Percentiles rank a stretch among this genome's conserved stretches.
Conservation (phyloP, 345 rosid species). For the Kernera saxatilis region DNA sequence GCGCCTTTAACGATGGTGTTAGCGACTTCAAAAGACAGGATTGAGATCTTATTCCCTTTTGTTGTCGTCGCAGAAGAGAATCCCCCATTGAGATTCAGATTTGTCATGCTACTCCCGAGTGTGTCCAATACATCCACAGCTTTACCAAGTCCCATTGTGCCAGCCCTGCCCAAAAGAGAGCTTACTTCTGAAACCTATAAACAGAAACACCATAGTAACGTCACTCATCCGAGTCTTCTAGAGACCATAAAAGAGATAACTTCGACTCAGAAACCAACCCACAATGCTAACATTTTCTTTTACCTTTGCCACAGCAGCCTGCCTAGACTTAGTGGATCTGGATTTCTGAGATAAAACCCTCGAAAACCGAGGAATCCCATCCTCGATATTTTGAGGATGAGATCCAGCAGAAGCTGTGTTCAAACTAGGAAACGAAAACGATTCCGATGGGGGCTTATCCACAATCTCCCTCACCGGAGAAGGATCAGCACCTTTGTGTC, state of each 20-base stretch:
- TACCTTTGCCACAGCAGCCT: conserved; percentile 83
- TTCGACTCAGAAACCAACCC: background rate
- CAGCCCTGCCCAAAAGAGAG: conserved; percentile 80
- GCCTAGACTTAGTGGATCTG: conserved; percentile 75
- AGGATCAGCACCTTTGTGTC: conserved; percentile 35
- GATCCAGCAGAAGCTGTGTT: conserved; percentile 31
- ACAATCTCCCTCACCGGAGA: conserved; percentile 42
- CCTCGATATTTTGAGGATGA: conserved; percentile 46
- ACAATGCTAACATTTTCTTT: background rate
- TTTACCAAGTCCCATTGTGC: conserved; percentile 78
- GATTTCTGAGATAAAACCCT: conserved; percentile 64
- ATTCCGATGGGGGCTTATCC: conserved; percentile 39
- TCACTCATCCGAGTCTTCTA: too few relatives aligned
- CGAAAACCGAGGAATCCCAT: conserved; percentile 73
- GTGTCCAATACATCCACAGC: conserved; percentile 94
- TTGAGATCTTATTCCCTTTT: conserved; percentile 74
- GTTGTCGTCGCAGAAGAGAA: conserved; percentile 73
- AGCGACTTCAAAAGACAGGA: conserved; percentile 93
- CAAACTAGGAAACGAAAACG: conserved; percentile 49
- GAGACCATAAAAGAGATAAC: background rate
- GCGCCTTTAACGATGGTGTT: conserved; percentile 93
- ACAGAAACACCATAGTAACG: conserved; percentile 7
- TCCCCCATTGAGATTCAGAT: conserved; percentile 55
- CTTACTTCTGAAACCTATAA: conserved; percentile 89
- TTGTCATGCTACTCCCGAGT: conserved; percentile 93